Evolutionary conservation across 2,329 filamentous ascomycete genomes (phyloP).

Genomic region (Monosporascus sp.): DNA sequence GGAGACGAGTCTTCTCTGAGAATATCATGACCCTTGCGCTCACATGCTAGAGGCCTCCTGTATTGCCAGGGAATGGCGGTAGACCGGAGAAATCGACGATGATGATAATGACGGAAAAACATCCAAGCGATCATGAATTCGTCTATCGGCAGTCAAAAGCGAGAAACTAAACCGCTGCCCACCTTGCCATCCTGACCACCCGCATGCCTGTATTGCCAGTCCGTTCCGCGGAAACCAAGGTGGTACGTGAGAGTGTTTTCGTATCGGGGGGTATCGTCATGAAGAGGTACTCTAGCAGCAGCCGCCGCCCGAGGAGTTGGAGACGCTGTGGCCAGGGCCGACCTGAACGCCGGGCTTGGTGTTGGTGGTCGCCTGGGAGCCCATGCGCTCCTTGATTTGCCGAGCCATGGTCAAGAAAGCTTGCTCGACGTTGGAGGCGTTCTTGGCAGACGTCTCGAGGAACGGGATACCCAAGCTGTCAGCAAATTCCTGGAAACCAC

Average conservation of each 20-base stretch:
- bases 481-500: conserved; percentile 74
- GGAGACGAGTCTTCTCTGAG: too few species aligned
- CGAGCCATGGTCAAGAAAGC: conserved; percentile 99
- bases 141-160: conserved; percentile 23
- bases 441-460: conserved; percentile 99
- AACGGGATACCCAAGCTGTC: conserved; percentile 98
- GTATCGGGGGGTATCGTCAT: conserved; percentile 22
- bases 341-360: conserved; percentile 98
- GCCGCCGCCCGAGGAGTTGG: conserved; percentile 75
- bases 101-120: conserved; percentile 6
- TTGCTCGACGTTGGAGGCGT: conserved; percentile 98
- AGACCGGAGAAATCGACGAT: too few species aligned
- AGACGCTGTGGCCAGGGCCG: conserved; percentile 88
- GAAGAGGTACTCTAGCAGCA: conserved; percentile 68
- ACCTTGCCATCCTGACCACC: conserved; percentile 19
- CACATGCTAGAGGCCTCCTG: not conserved
- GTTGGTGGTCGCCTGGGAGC: conserved; percentile 90
- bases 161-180: conserved; percentile 18
- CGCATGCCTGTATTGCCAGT: conserved; percentile 21
- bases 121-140: conserved; percentile 23
- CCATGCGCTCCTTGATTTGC: conserved; percentile 99
- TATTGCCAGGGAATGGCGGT: too few species aligned
- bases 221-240: conserved; percentile 20
- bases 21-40: not conserved
- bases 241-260: conserved; percentile 14